A percentile compares a stretch with the other conserved stretches of the same genome.
Conservation (phyloP, 23 red algal genomes). For the Cyanidioschyzon merolae region DNA sequence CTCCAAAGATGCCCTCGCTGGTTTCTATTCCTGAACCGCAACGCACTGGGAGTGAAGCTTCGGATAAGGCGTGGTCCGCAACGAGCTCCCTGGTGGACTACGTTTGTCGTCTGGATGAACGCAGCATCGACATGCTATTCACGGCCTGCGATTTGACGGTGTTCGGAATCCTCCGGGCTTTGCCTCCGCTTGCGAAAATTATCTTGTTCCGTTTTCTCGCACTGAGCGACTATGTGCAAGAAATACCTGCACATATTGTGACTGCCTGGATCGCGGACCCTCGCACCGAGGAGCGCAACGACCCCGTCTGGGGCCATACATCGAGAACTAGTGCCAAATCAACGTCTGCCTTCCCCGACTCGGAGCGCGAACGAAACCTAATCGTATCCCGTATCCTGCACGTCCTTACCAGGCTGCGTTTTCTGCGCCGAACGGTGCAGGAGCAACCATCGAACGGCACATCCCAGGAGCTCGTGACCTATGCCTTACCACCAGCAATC, state of each 20-base stretch:
- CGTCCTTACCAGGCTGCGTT: not conserved
- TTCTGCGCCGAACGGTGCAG: not conserved
- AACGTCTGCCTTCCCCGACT: too few species aligned
- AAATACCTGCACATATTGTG: not conserved
- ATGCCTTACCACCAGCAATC: not conserved
- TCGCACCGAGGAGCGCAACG: not conserved
- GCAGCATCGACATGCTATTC: not conserved
- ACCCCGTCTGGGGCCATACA: not conserved
- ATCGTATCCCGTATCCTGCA: not conserved
- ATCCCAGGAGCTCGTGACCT: not conserved
- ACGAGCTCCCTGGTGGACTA: conserved; percentile 1
- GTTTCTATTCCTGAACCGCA: too few species aligned
- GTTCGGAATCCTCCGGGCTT: not conserved
- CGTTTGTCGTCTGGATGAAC: not conserved
- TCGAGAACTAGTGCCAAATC: too few species aligned
- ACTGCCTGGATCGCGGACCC: not conserved
- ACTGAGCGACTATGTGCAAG: not conserved
- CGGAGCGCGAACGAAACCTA: not conserved
- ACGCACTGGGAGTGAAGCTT: too few species aligned
- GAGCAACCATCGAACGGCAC: not conserved
- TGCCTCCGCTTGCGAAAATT: conserved; percentile 1
- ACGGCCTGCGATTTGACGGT: not conserved
- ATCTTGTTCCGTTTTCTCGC: not conserved
- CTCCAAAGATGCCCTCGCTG: too few species aligned
- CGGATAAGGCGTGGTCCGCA: not conserved